These are phyloP conservation scores for Fragilariopsis cylindrus DNA, from an alignment of 108 stramenopile species.

Conservation along the genomic window DNA sequence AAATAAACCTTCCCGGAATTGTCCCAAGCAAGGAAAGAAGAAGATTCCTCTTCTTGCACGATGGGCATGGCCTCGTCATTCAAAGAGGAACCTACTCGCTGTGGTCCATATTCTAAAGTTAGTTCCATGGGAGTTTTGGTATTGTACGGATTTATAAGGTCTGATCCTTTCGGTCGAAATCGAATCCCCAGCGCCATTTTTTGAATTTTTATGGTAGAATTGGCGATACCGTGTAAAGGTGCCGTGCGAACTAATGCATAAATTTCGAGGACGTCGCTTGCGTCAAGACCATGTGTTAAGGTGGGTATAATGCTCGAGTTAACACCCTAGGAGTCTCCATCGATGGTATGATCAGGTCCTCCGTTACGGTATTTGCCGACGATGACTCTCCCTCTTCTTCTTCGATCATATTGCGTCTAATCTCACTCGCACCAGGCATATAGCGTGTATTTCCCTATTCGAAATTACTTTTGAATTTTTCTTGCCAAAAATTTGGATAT, in stretches of 20 bases:
- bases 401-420: neutral
- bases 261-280: constrained; percentile 79
- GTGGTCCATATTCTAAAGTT: constrained; percentile 85
- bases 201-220: constrained; percentile 54
- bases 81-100: constrained; percentile 52
- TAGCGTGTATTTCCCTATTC: too few relatives aligned
- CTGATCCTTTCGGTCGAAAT: constrained; percentile 53
- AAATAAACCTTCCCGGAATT: constrained; percentile 73
- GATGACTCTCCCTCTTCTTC: neutral
- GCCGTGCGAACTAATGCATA: constrained; percentile 71
- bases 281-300: constrained; percentile 71
- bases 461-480: too few relatives aligned
- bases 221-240: constrained; percentile 48
- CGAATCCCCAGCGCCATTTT: constrained; percentile 75
- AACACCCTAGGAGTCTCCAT: constrained; percentile 40
- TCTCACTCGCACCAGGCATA: too few relatives aligned
- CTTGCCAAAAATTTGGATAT: too few relatives aligned
- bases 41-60: constrained; percentile 39
- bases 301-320: constrained; percentile 41
- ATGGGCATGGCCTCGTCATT: constrained; percentile 61
- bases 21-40: constrained; percentile 56
- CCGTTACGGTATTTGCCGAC: neutral
- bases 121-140: constrained; percentile 58
- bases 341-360: constrained; percentile 7
- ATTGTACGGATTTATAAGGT: constrained; percentile 24